These are phyloP conservation scores for Xylariaceae sp. DNA, from an alignment of 2,329 filamentous ascomycete genomes.

Conservation along the genomic window DNA sequence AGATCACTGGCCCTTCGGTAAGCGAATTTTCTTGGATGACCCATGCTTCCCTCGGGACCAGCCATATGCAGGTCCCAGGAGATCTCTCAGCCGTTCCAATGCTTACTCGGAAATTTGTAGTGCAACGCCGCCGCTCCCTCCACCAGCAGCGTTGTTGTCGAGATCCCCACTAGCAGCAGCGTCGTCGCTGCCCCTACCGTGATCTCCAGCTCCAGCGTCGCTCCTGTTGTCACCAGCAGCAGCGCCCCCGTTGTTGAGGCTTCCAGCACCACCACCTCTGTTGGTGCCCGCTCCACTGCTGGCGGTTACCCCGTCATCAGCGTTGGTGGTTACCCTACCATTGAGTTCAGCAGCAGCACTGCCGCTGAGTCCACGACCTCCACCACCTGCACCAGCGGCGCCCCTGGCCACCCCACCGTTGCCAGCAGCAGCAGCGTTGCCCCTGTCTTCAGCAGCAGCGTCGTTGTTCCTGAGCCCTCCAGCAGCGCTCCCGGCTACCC, in stretches of 20 bases:
- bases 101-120: slow-evolving; percentile 5
- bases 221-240: slow-evolving; percentile 1
- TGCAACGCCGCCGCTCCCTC: neutral
- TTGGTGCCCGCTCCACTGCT: neutral
- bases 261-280: neutral
- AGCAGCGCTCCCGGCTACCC: neutral
- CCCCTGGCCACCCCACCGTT: neutral
- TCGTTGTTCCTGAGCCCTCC: no score
- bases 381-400: neutral
- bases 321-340: neutral
- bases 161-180: neutral
- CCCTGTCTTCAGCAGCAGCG: neutral
- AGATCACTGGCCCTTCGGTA: slow-evolving; percentile 37
- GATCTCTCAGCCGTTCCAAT: neutral
- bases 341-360: neutral
- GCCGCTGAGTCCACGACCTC: neutral
- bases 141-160: neutral
- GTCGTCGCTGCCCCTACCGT: neutral
- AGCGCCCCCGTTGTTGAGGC: neutral
- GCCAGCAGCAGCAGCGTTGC: neutral
- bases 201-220: neutral
- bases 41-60: no score
- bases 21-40: neutral
- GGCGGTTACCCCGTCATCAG: neutral
- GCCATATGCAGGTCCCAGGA: neutral